Evolutionary conservation across 163 green algal species (phyloP), one percentile per base, ranked within the genome.

Genomic region (Chlorella variabilis): DNA sequence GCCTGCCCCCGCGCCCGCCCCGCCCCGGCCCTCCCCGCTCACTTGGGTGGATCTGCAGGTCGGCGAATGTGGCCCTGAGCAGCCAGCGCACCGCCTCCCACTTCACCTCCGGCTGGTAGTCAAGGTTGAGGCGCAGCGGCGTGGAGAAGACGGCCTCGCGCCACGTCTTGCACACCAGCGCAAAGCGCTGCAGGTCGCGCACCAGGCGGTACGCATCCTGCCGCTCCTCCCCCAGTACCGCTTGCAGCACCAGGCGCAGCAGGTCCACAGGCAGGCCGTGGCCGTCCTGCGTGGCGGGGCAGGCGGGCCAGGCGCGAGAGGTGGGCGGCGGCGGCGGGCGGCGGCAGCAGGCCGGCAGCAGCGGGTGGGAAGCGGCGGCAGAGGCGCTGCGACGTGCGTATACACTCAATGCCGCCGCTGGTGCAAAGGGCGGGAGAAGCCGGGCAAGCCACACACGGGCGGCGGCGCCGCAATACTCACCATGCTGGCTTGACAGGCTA

Each of bases 201-300:
- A 70, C 2, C 17, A 77, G 49, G 15, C 18, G 34, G 66, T 83
- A 77, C 7, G 36, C 76, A 21, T 82, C 76, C 45, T 68, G 77
- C 77, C 34, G 65, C 77, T 77, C 49, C 31, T 71, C 49, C 8
- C 66, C 77, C 20, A 83, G 68, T n/a, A 83, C 33, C 49, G 18
- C 21, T 3, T 49, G 66, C 51, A 83, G 77, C 54, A 83, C 65
- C 38, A 83, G 18, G 11, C 66, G 77, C 66, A 83, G 66, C 49
- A 83, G 20, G 20, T 83, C 77, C 23, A 67, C 49, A 11, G 77
- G 77, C 27, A 83, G 66, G 20, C n/a, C 34, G 2, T n/a, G n/a
- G 29, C n/a, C 29, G 6, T 42, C 69, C 48, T 77, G 69, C 29
- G 15, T 45, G 45, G 2, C n/a, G n/a, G 49, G 29, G 45, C 21